phyloP scores from a whole-genome alignment of 2,329 filamentous ascomycete genomes.

The Alternaria postmessia region DNA sequence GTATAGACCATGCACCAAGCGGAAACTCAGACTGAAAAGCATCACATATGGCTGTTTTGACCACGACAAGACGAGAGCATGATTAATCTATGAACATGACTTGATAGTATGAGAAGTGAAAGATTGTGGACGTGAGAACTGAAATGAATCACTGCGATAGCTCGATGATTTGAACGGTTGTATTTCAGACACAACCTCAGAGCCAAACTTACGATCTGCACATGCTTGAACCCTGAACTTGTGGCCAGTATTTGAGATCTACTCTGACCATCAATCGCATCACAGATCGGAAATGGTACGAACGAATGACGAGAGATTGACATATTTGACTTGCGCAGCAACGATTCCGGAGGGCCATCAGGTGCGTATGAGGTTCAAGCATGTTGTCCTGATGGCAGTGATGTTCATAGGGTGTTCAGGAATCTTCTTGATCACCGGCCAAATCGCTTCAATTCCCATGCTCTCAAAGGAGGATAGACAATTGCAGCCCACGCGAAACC shows the following conservation, averaged over 20 bases:
- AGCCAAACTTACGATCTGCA: neutral
- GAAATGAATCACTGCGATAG: neutral
- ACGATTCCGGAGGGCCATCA: neutral
- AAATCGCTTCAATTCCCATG: conserved; percentile 60
- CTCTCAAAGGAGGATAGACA: conserved; percentile 64
- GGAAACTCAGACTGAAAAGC: neutral
- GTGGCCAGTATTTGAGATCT: neutral
- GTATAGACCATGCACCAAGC: neutral
- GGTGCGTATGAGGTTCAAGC: neutral
- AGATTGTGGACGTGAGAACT: neutral
- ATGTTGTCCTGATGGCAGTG: neutral
- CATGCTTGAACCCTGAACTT: neutral
- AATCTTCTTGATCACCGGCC: conserved; percentile 50
- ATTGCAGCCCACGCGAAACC: conserved; percentile 67
- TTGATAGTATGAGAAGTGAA: neutral
- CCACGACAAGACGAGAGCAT: neutral
- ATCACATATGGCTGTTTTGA: neutral
- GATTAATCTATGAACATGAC: neutral
- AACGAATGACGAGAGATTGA: neutral
- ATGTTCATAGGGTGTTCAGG: neutral
- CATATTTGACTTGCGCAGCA: neutral
- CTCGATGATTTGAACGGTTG: neutral
- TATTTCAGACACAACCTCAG: neutral
- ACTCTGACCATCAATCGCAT: neutral
- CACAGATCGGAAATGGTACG: neutral